Evolutionary conservation across 106 monocot genomes (phyloP).

Genomic region (Posidonia australis): DNA sequence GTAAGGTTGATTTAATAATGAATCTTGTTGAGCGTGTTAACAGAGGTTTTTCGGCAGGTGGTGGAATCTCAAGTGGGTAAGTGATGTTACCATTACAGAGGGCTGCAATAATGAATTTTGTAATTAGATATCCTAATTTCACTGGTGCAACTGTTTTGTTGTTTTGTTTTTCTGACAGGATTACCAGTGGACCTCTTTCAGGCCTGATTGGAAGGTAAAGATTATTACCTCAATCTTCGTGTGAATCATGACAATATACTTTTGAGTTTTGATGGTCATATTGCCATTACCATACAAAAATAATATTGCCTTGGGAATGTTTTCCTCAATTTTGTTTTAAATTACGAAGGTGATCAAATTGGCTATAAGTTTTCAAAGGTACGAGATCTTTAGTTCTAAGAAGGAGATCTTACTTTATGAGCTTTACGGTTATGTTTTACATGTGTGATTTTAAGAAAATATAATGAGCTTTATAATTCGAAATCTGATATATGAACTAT

Average conservation of each 20-base stretch:
- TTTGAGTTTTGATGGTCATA: background rate
- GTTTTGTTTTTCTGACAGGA: constrained; percentile 34
- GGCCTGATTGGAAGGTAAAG: constrained; percentile 94
- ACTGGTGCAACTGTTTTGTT: too few relatives aligned
- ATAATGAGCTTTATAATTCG: too few relatives aligned
- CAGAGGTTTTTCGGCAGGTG: constrained; percentile 93
- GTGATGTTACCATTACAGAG: constrained; percentile 8
- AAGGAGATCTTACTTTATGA: too few relatives aligned
- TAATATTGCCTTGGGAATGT: too few relatives aligned
- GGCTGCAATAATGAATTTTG: background rate
- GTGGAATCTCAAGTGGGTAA: constrained; percentile 96
- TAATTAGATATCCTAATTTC: background rate
- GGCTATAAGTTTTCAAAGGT: background rate
- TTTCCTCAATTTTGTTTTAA: too few relatives aligned
- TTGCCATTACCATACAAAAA: too few relatives aligned
- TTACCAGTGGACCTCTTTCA: constrained; percentile 91
- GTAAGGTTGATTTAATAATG: constrained; percentile 90
- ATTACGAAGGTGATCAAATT: background rate
- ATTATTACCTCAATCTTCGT: background rate
- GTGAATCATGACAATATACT: background rate
- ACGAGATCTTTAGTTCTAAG: too few relatives aligned
- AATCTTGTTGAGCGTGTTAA: constrained; percentile 92
- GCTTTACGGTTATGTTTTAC: too few relatives aligned
- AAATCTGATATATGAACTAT: too few relatives aligned
- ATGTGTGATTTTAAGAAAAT: too few relatives aligned